Conservation (phyloP, 306 rosid species). For the Quercus bicolor region DNA sequence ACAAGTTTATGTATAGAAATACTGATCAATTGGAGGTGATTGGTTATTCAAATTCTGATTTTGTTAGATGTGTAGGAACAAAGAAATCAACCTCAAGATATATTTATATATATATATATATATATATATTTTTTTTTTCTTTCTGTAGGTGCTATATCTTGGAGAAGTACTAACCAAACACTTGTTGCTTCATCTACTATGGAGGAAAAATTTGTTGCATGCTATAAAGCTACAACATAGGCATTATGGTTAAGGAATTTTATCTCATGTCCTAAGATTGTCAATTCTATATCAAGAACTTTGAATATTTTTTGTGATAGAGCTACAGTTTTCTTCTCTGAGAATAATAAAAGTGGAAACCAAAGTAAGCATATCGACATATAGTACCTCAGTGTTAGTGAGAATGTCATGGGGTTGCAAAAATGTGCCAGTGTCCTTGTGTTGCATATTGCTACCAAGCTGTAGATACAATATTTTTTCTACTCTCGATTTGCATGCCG, state of each 20-base stretch:
- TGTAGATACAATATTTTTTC: too few relatives aligned
- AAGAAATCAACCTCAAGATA: too few relatives aligned
- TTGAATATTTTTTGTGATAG: not conserved
- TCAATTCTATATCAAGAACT: not conserved
- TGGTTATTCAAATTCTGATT: too few relatives aligned
- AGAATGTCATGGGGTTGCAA: not conserved
- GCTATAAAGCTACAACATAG: not conserved
- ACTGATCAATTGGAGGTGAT: not conserved
- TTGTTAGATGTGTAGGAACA: too few relatives aligned
- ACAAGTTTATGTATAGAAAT: not conserved
- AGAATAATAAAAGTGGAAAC: not conserved
- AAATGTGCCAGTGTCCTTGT: not conserved
- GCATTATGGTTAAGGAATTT: too few relatives aligned
- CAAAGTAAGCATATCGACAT: not conserved
- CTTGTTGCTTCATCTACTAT: not conserved
- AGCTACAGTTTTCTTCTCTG: not conserved
- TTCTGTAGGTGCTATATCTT: not conserved
- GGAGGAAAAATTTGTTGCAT: not conserved
- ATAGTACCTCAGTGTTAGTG: not conserved
- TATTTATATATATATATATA: too few relatives aligned
- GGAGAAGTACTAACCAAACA: not conserved
- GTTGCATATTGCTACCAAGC: not conserved
- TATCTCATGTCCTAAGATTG: too few relatives aligned
- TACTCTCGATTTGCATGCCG: too few relatives aligned
- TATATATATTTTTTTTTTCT: not conserved